Base-by-base conservation (phyloP, 306 rosid species). In the Rosa chinensis region DNA sequence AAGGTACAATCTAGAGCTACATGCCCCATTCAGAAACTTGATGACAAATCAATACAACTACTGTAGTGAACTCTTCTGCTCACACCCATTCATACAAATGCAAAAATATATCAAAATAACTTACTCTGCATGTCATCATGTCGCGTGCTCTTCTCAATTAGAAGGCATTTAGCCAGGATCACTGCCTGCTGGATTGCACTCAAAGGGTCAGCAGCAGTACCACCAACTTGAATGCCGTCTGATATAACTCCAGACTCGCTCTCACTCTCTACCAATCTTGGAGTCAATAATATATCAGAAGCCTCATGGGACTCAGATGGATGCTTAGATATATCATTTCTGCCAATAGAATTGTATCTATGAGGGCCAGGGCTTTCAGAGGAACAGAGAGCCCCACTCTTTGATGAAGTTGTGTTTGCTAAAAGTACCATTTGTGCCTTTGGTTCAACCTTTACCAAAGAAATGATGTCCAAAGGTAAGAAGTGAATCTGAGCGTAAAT, bases 71-170 rank as follows among this genome's bases (percentile, higher is more conserved):
- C 47, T 39, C 48, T 20, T 14, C 47, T 37, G 12, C 37, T 32
- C 47, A 66, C 71, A 66, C 8, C 13, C 47, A 16, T 23, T 16
- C 6, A 37, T 37, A 32, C 40, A 66, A 66, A 66, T 28, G 17
- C 45, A 25, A 66, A 1, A 17, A 43, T 16, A 48, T 5, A 17
- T 55, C 32, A 71, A 81, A 77, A 17, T n/a, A 68, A 87, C 93
- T 85, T 88, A 92, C 99, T 86, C 59, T 94, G 99, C 95, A 92
- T 86, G 66, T 94, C 99, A 92, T 92, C 99, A 20, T 88, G 92
- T 58, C 93, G 92, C 80, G 92, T 84, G 81, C 97, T 89, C 90
- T 89, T 94, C 87, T 91, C 97, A 80, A 94, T 91, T 76, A 92
- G 84, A 86, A 89, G 95, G 81, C 99, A 94, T 73, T 85, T 73